These are phyloP conservation scores for Pythium pectinolyticum DNA, from an alignment of 352 stramenopile genomes.

Conservation along the genomic window DNA sequence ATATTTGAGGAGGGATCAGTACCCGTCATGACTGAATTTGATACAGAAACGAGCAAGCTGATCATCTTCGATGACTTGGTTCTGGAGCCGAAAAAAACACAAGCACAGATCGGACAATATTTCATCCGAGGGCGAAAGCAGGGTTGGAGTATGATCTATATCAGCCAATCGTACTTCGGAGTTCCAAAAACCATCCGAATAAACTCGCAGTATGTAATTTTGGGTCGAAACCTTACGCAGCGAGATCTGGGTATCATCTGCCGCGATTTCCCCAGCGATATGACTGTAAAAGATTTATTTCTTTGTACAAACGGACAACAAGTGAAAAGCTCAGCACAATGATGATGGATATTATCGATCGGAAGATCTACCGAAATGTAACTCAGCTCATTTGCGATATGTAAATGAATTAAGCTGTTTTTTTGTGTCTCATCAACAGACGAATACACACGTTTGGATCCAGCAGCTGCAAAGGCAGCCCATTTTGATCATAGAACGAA, in stretches of 20 bases:
- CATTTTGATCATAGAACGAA: conserved; percentile 19
- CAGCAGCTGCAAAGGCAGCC: conserved; percentile 1
- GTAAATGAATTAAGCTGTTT: conserved; percentile 6
- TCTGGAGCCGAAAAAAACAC: conserved; percentile 16
- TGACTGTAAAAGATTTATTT: conserved; percentile 9
- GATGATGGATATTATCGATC: conserved; percentile 19
- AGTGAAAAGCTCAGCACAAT: conserved; percentile 10
- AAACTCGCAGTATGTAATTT: conserved; percentile 18
- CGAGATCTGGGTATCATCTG: conserved; percentile 17
- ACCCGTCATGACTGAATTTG: conserved; percentile 9
- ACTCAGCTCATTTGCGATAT: conserved; percentile 7
- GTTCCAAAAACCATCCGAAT: conserved; percentile 23
- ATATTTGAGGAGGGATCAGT: conserved; percentile 15
- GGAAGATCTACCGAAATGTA: conserved; percentile 16
- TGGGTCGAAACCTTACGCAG: conserved; percentile 14
- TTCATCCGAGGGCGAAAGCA: conserved; percentile 18
- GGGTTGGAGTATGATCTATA: conserved; percentile 16
- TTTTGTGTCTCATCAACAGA: conserved; percentile 17
- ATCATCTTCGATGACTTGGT: conserved; percentile 21
- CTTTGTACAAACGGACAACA: conserved; percentile 19
- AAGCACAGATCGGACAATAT: conserved; percentile 18
- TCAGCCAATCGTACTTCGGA: conserved; percentile 18
- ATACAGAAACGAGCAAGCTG: conserved; percentile 14
- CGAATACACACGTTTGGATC: conserved; percentile 17
- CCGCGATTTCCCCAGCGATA: conserved; percentile 13